These are phyloP conservation scores for Gyromitra esculenta DNA, from an alignment of 2,329 filamentous ascomycete genomes.

Conservation along the genomic window DNA sequence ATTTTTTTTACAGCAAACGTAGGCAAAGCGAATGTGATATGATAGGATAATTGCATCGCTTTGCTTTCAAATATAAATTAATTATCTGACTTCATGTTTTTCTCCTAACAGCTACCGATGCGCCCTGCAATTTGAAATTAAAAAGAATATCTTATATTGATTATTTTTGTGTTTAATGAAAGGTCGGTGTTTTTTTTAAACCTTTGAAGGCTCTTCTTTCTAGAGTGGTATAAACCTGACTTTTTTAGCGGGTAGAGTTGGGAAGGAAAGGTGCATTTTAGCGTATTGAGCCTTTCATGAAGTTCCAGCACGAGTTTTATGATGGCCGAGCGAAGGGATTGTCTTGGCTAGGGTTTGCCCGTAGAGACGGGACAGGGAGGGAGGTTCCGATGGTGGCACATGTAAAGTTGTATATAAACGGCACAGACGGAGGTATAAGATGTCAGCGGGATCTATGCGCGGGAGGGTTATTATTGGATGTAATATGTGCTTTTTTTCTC, in stretches of 20 bases:
- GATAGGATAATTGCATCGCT: slow-evolving; percentile 37
- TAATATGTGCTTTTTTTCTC: slow-evolving; percentile 11
- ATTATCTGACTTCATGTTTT: slow-evolving; percentile 45
- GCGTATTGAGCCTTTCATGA: slow-evolving; percentile 2
- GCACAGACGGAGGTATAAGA: background rate
- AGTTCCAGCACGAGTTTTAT: slow-evolving; percentile 1
- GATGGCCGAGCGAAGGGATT: background rate
- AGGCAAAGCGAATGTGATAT: slow-evolving; percentile 24
- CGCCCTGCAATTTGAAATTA: slow-evolving; percentile 14
- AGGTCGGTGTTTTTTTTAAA: slow-evolving; percentile 33
- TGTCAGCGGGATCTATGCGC: background rate
- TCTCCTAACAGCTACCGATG: slow-evolving; percentile 40
- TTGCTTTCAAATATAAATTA: slow-evolving; percentile 47
- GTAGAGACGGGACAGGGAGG: background rate
- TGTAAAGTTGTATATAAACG: slow-evolving; percentile 8
- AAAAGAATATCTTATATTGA: slow-evolving; percentile 20
- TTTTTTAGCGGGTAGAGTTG: slow-evolving; percentile 9
- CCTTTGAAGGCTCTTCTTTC: background rate
- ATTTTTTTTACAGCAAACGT: slow-evolving; percentile 30
- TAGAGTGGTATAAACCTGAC: slow-evolving; percentile 28
- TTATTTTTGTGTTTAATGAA: slow-evolving; percentile 12
- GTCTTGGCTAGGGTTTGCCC: slow-evolving; percentile 3
- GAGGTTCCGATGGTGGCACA: background rate
- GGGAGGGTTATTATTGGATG: background rate
- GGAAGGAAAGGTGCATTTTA: background rate